Evolutionary conservation across 2,329 filamentous ascomycete species (phyloP), one percentile per base, ranked within the genome.

Genomic region (Phyllosticta citriasiana): DNA sequence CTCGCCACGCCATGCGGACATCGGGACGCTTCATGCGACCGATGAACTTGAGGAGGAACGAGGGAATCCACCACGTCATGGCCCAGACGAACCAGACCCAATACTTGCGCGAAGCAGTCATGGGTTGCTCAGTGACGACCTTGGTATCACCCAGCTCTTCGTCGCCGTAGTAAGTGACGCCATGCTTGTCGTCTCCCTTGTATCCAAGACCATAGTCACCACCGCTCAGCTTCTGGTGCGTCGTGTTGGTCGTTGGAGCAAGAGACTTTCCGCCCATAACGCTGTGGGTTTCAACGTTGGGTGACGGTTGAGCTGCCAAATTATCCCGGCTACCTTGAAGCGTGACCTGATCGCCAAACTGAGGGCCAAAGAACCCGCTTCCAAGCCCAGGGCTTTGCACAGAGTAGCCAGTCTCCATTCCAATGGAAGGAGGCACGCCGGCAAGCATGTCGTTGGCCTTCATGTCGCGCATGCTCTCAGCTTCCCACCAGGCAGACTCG

Each of bases 21-120:
- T 99, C 94, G 1, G 92, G 94, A 60, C 94, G 87, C 77, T 96
- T 95, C 94, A 99, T 99, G 24, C 93, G 89, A 33, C 94, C 94
- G 62, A 97, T 70, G 63, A 81, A 87, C n/a, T 83, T 83, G 16
- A 99, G 84, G 2, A 89, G 66, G 55, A 90, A 88, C 0, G 93
- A 97, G 0, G 94, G 94, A 66, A 97, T 94, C 88, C 89, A 97
- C 72, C 91, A 97, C 0, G 94, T 99, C 56, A 95, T 66, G 0
- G 84, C 82, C 91, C 92, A 97, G 2, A 94, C 89, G 51, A 94
- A 74, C 1, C 75, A 82, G 25, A 96, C 85, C 94, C 94, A 99
- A 1, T 85, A 69, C 51, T 89, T 87, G 65, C 94, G 85, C 54
- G 80, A 78, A 2, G 76, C 71, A 0, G 85, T 82, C 24, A 88